phyloP scores from a whole-genome alignment of 2,329 filamentous ascomycete genomes.

The Cladosporium sp. region DNA sequence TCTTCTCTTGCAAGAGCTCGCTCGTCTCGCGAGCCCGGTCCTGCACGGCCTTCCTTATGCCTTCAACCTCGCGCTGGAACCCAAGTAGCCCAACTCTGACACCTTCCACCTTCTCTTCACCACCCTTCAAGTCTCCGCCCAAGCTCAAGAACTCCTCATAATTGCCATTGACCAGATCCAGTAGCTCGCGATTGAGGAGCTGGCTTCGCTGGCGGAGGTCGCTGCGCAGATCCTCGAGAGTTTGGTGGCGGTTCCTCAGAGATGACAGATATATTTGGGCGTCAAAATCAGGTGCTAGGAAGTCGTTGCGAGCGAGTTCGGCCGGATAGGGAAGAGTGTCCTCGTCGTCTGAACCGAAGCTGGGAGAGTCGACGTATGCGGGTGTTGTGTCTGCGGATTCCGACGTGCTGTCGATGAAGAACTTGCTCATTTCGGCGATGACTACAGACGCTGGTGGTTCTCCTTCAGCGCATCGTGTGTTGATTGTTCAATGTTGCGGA shows the following conservation, averaged over 20 bases:
- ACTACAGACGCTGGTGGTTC: no score
- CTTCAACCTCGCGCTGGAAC: slow-evolving; percentile 78
- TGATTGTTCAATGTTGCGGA: no score
- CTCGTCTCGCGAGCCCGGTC: slow-evolving; percentile 65
- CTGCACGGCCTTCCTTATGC: slow-evolving; percentile 66
- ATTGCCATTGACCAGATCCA: slow-evolving; percentile 93
- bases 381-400: slow-evolving; percentile 42
- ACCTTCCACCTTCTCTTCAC: slow-evolving; percentile 88
- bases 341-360: slow-evolving; percentile 44
- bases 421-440: slow-evolving; percentile 55
- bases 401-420: slow-evolving; percentile 43
- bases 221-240: slow-evolving; percentile 84
- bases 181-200: slow-evolving; percentile 77
- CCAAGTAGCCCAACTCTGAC: slow-evolving; percentile 83
- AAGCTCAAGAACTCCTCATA: slow-evolving; percentile 88
- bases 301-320: slow-evolving; percentile 79
- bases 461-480: no score
- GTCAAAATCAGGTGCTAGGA: slow-evolving; percentile 75
- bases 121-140: slow-evolving; percentile 77
- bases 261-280: slow-evolving; percentile 80
- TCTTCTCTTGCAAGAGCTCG: slow-evolving; percentile 65
- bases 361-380: slow-evolving; percentile 50
- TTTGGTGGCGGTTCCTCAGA: slow-evolving; percentile 85
- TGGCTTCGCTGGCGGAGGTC: slow-evolving; percentile 81
- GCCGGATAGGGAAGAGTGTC: slow-evolving; percentile 80